phyloP scores from a whole-genome alignment of 2,329 filamentous ascomycete species.

The Talaromyces funiculosus region DNA sequence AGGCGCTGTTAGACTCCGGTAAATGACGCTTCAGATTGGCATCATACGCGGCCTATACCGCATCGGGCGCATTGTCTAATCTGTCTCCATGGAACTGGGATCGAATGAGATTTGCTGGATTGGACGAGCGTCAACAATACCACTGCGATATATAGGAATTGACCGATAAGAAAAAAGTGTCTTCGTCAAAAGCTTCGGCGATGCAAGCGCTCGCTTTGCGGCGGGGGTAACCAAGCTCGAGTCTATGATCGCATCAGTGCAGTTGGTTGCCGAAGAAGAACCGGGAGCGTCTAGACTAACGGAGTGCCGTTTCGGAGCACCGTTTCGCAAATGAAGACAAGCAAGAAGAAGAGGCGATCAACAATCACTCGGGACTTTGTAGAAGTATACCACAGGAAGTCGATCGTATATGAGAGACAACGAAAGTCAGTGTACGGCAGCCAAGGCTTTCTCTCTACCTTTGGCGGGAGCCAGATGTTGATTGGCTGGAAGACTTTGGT shows the following conservation, averaged over 20 bases:
- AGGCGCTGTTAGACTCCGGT: background rate
- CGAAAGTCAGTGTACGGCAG: background rate
- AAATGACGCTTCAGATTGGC: background rate
- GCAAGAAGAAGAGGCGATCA: background rate
- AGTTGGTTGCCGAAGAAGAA: background rate
- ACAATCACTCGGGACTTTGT: background rate
- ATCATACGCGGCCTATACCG: background rate
- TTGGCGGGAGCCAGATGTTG: background rate
- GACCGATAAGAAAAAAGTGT: background rate
- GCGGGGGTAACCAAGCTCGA: background rate
- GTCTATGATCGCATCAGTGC: background rate
- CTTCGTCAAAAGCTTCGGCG: background rate
- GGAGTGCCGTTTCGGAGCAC: background rate
- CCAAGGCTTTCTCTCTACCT: background rate
- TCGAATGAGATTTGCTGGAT: background rate
- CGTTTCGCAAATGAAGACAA: background rate
- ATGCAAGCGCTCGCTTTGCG: background rate
- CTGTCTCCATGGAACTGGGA: background rate
- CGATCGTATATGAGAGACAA: background rate
- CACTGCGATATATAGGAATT: background rate
- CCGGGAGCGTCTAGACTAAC: background rate
- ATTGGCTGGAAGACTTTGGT: background rate
- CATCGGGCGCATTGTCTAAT: background rate
- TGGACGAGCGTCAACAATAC: background rate
- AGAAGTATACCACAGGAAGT: background rate